Evolutionary conservation across 345 rosid species (phyloP).

Genomic region (Raphanus raphanistrum): DNA sequence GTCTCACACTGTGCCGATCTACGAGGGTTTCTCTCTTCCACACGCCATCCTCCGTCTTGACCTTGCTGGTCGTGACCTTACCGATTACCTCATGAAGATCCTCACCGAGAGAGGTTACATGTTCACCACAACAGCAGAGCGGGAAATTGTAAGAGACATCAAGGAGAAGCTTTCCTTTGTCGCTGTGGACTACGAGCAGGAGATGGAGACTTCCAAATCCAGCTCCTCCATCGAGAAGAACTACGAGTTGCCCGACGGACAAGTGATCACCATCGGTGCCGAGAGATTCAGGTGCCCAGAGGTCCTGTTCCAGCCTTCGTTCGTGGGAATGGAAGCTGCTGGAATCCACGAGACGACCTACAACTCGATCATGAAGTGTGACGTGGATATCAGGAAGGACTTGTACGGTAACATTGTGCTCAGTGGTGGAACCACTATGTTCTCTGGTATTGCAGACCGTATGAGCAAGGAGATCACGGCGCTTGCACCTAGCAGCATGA

Average conservation of each 20-base stretch:
- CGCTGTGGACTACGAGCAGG: conserved; percentile 67
- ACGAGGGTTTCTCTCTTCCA: conserved; percentile 64
- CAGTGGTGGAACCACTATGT: conserved; percentile 79
- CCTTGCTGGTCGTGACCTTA: conserved; percentile 64
- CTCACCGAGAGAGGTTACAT: conserved; percentile 53
- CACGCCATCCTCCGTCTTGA: conserved; percentile 69
- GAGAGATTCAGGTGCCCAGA: conserved; percentile 74
- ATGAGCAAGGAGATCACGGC: conserved; percentile 81
- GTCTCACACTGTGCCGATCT: conserved; percentile 60
- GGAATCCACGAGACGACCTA: conserved; percentile 73
- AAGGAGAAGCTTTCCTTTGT: conserved; percentile 71
- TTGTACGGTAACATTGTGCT: conserved; percentile 68
- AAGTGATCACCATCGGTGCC: conserved; percentile 64
- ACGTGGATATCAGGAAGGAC: conserved; percentile 55
- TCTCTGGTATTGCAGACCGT: conserved; percentile 70
- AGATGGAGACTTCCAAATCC: conserved; percentile 61
- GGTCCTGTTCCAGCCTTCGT: conserved; percentile 67
- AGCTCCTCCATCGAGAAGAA: conserved; percentile 70
- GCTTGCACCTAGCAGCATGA: conserved; percentile 74
- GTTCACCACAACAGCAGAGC: conserved; percentile 77
- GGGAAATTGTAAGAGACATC: conserved; percentile 91
- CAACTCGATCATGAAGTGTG: conserved; percentile 67
- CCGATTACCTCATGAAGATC: conserved; percentile 65
- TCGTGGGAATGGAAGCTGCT: conserved; percentile 72
- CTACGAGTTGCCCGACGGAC: conserved; percentile 68